A percentile compares a stretch with the other conserved stretches of the same genome.
Evolutionary conservation across 192 early-diverging fungal genomes (phyloP).

Genomic region (Coemansia javaensis): DNA sequence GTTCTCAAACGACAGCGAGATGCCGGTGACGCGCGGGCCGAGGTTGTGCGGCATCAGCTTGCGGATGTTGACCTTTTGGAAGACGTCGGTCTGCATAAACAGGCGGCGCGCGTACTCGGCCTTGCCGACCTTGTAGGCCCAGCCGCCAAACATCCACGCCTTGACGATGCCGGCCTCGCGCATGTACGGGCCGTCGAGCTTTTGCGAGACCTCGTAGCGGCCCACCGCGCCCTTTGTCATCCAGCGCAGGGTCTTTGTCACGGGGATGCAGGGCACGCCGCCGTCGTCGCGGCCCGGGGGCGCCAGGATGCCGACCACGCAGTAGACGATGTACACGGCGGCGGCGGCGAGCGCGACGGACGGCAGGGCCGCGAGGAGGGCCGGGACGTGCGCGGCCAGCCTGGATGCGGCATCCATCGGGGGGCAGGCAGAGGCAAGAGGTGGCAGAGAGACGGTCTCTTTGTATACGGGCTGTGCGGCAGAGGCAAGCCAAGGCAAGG

Average conservation of each 20-base stretch:
- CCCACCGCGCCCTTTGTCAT: constrained; percentile 33
- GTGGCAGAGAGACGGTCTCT: no score
- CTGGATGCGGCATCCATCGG: background rate
- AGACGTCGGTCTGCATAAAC: constrained; percentile 44
- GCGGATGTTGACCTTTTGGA: constrained; percentile 42
- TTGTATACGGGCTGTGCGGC: no score
- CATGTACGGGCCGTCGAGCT: constrained; percentile 36
- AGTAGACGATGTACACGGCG: constrained; percentile 10
- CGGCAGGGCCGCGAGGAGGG: background rate
- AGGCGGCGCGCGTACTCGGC: constrained; percentile 45
- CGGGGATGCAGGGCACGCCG: constrained; percentile 43
- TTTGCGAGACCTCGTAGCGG: constrained; percentile 39
- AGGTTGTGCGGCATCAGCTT: constrained; percentile 41
- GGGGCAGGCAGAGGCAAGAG: background rate
- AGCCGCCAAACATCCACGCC: constrained; percentile 47
- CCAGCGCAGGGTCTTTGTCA: constrained; percentile 33
- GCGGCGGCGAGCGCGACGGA: background rate
- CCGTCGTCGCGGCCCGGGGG: constrained; percentile 34
- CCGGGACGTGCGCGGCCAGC: background rate
- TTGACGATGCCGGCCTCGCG: constrained; percentile 33
- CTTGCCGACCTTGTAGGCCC: constrained; percentile 46
- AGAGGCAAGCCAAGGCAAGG: no score
- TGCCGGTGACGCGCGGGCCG: constrained; percentile 40
- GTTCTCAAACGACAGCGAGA: constrained; percentile 46
- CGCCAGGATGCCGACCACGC: constrained; percentile 9